phyloP scores from a whole-genome alignment of 768 basidiomycete species.

The Lepiota venenata region DNA sequence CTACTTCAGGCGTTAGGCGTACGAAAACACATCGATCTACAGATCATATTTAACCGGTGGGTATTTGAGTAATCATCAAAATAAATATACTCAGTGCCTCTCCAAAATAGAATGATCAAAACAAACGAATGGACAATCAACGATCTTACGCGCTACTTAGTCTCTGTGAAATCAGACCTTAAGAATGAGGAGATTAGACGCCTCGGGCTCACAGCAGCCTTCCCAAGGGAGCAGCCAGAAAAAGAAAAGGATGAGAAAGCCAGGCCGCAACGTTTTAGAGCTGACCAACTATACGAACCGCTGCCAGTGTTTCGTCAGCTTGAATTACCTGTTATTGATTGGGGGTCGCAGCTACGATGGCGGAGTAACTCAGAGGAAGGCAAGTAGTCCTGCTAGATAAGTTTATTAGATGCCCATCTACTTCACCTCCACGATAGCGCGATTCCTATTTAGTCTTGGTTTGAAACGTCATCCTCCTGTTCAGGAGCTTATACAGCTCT shows the following conservation, averaged over 20 bases:
- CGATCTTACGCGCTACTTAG: constrained; percentile 85
- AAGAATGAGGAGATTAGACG: constrained; percentile 44
- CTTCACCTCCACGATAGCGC: constrained; percentile 45
- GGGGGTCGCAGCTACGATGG: constrained; percentile 83
- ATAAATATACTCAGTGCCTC: background rate
- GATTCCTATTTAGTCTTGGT: constrained; percentile 72
- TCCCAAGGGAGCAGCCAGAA: constrained; percentile 51
- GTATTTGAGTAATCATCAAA: constrained; percentile 8
- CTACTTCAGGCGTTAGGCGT: constrained; percentile 75
- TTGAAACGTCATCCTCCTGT: constrained; percentile 68
- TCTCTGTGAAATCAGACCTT: constrained; percentile 65
- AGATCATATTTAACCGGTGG: constrained; percentile 87
- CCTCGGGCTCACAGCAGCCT: constrained; percentile 70
- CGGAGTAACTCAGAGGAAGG: constrained; percentile 83
- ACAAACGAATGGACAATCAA: constrained; percentile 88
- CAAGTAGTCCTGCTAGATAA: constrained; percentile 21
- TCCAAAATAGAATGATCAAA: constrained; percentile 69
- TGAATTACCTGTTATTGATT: constrained; percentile 81
- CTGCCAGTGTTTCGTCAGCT: constrained; percentile 65
- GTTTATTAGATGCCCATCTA: constrained; percentile 1
- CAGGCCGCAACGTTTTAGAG: constrained; percentile 51
- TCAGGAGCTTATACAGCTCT: constrained; percentile 61
- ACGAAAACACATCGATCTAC: constrained; percentile 87
- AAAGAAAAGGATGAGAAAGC: constrained; percentile 17
- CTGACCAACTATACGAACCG: constrained; percentile 85